Conservation (phyloP, 148 eudicot species). For the Silene conica region DNA sequence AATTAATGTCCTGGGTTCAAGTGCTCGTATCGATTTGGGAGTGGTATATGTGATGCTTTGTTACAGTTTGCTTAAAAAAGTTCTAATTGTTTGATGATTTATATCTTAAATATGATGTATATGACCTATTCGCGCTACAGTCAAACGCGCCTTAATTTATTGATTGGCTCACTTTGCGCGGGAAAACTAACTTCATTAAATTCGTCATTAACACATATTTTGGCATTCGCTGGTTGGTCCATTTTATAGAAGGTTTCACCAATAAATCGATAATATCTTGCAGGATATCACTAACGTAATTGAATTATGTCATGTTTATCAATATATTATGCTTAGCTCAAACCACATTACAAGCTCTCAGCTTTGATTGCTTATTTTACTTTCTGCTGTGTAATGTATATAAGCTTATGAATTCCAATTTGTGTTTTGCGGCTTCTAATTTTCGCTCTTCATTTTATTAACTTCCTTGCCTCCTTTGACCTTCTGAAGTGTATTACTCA, state of each 20-base stretch:
- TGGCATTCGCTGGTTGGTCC: slow-evolving; percentile 5
- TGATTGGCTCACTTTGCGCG: slow-evolving; percentile 16
- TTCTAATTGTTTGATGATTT: slow-evolving; percentile 1
- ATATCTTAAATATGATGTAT: neutral
- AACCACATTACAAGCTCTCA: slow-evolving; percentile 4
- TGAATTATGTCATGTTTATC: slow-evolving; percentile 20
- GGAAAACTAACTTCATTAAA: slow-evolving; percentile 13
- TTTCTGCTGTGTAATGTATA: neutral
- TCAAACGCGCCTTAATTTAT: neutral
- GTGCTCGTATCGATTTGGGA: neutral
- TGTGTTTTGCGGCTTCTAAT: neutral
- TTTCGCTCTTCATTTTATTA: neutral
- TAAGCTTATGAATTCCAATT: neutral
- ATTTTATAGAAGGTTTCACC: slow-evolving; percentile 7
- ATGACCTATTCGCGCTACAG: neutral
- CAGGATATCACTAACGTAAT: slow-evolving; percentile 10
- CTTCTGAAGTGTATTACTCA: slow-evolving; percentile 7
- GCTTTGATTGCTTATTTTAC: neutral
- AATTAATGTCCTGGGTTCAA: neutral
- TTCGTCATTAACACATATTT: slow-evolving; percentile 13
- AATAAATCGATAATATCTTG: slow-evolving; percentile 10
- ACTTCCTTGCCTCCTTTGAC: neutral
- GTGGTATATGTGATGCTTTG: neutral
- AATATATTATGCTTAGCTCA: slow-evolving; percentile 4
- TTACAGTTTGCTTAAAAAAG: neutral